A percentile compares a stretch with the other conserved stretches of the same genome.
Conservation (phyloP, 805 yeast species). For the Komagataella pseudopastoris region DNA sequence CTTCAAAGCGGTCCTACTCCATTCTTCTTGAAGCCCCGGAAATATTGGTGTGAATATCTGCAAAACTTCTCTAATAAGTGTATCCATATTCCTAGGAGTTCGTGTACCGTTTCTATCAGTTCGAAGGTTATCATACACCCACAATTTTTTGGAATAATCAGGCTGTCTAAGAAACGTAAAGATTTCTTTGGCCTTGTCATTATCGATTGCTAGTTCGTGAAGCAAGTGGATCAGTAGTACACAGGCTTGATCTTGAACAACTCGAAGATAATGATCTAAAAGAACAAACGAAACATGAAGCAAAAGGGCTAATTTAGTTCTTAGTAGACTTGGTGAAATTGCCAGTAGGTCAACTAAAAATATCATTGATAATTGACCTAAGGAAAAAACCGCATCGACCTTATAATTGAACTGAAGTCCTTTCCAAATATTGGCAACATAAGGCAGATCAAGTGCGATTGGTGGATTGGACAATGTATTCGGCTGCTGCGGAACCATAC, state of each 20-base stretch:
- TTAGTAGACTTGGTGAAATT: slow-evolving; percentile 48
- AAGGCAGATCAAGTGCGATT: slow-evolving; percentile 39
- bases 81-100: slow-evolving; percentile 79
- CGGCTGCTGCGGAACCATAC: slow-evolving; percentile 42
- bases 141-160: slow-evolving; percentile 35
- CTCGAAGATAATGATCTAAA: slow-evolving; percentile 73
- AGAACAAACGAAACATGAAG: slow-evolving; percentile 71
- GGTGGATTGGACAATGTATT: slow-evolving; percentile 21
- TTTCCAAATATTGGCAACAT: slow-evolving; percentile 58
- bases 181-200: slow-evolving; percentile 40
- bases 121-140: slow-evolving; percentile 82
- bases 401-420: slow-evolving; percentile 29
- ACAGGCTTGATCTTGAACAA: slow-evolving; percentile 78
- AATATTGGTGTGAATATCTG: slow-evolving; percentile 35
- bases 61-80: slow-evolving; percentile 48
- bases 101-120: slow-evolving; percentile 68
- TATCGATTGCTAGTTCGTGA: slow-evolving; percentile 43
- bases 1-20: slow-evolving; percentile 71
- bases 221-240: slow-evolving; percentile 62
- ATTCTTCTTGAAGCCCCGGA: slow-evolving; percentile 53
- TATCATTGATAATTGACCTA: slow-evolving; percentile 78
- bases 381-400: slow-evolving; percentile 68
- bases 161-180: slow-evolving; percentile 43
- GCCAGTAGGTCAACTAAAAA: slow-evolving; percentile 73
- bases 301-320: slow-evolving; percentile 51